These are phyloP conservation scores for Acanthamoeba healyi DNA, from an alignment of 208 protist species.

Conservation along the genomic window DNA sequence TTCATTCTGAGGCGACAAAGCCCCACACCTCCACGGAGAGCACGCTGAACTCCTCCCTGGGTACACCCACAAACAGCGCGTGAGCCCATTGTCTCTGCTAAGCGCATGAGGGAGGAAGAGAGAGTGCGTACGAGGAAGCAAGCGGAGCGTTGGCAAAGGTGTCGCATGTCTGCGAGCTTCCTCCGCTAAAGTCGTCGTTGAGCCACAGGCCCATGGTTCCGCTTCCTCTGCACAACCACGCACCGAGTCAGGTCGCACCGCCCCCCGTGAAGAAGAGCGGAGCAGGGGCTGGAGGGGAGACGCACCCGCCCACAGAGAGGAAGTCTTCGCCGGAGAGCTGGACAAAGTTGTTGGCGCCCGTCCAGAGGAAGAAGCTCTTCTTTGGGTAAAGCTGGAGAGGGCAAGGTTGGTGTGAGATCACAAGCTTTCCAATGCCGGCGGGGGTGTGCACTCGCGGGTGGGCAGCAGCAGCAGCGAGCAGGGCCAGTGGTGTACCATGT, in stretches of 20 bases:
- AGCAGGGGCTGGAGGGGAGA: not conserved
- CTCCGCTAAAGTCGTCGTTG: constrained; percentile 17
- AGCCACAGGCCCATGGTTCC: constrained; percentile 53
- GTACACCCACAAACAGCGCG: not conserved
- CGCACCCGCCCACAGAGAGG: constrained; percentile 31
- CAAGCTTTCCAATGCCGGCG: too few species aligned
- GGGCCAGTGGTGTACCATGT: not conserved
- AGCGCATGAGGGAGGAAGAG: too few species aligned
- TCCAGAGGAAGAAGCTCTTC: constrained; percentile 54
- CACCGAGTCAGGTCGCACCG: too few species aligned
- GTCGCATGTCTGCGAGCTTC: constrained; percentile 46
- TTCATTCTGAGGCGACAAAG: constrained; percentile 21
- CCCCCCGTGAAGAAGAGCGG: too few species aligned
- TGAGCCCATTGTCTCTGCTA: not conserved
- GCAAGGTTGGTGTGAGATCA: too few species aligned
- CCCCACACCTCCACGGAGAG: constrained; percentile 43
- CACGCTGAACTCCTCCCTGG: constrained; percentile 45
- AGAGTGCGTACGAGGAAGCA: constrained; percentile 24
- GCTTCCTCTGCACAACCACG: not conserved
- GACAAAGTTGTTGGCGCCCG: constrained; percentile 58
- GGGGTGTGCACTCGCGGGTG: too few species aligned
- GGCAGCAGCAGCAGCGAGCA: too few species aligned
- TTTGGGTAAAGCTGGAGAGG: not conserved
- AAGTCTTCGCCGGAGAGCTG: constrained; percentile 28
- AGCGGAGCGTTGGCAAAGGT: constrained; percentile 45